Evolutionary conservation across 176 grass and related monocot species (phyloP).

Genomic region (Oryza coarctata): DNA sequence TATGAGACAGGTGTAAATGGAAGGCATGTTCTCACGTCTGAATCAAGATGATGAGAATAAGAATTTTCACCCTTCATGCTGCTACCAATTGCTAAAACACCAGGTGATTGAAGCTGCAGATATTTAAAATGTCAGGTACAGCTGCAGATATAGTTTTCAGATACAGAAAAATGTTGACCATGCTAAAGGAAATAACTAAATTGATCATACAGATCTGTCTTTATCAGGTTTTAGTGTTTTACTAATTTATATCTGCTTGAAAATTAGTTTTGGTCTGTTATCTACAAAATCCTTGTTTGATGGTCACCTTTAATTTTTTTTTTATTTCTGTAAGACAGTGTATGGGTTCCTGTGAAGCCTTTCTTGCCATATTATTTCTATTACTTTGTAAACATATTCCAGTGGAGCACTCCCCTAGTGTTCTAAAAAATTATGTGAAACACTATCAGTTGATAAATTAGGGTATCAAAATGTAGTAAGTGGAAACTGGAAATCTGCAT

Average conservation of each 20-base stretch:
- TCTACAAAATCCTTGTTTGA: not conserved
- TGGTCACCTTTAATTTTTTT: not conserved
- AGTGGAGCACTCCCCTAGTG: not conserved
- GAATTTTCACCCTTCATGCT: conserved; percentile 99
- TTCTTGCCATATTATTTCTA: not conserved
- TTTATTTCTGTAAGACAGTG: not conserved
- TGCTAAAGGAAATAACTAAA: conserved; percentile 2
- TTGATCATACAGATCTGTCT: conserved; percentile 1
- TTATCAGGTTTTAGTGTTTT: not conserved
- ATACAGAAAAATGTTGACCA: not conserved
- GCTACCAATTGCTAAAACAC: conserved; percentile 91
- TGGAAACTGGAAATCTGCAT: not conserved
- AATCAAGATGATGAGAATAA: conserved; percentile 98
- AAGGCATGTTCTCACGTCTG: conserved; percentile 71
- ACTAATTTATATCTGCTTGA: not conserved
- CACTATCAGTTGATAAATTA: no score
- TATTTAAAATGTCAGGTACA: conserved; percentile 26
- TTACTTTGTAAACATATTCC: not conserved
- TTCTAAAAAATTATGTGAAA: no score
- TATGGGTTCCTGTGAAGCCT: not conserved
- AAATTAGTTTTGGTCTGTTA: not conserved
- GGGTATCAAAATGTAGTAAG: not conserved
- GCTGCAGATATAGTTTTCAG: conserved; percentile 9
- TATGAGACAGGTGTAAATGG: conserved; percentile 4
- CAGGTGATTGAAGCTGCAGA: conserved; percentile 90